These are phyloP conservation scores for Boletus reticuloceps DNA, from an alignment of 768 basidiomycete species.

Conservation along the genomic window DNA sequence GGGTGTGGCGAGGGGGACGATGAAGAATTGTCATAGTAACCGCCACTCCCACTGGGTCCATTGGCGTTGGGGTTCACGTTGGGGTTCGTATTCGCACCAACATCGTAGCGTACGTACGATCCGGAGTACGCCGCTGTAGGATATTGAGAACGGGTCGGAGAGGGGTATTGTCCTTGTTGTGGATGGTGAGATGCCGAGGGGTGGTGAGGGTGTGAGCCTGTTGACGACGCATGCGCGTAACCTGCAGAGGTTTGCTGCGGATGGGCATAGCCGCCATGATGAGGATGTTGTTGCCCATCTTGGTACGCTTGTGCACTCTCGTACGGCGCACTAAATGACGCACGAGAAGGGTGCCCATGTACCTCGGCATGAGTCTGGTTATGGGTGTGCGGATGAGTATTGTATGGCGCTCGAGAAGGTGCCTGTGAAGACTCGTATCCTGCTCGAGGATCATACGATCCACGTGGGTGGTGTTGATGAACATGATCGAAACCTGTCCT, in stretches of 20 bases:
- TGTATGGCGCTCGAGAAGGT: conserved; percentile 19
- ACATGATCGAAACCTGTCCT: conserved; percentile 23
- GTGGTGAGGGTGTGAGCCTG: conserved; percentile 23
- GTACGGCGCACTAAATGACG: conserved; percentile 20
- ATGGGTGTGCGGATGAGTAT: conserved; percentile 16
- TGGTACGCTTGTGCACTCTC: conserved; percentile 29
- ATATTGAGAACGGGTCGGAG: conserved; percentile 27
- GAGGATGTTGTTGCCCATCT: conserved; percentile 22
- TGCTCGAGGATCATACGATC: conserved; percentile 24
- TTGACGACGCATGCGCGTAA: conserved; percentile 19
- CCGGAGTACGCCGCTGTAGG: conserved; percentile 22
- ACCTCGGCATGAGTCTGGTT: conserved; percentile 17
- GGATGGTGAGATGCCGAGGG: conserved; percentile 19
- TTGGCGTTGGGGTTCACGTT: conserved; percentile 10
- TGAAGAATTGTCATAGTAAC: conserved; percentile 27
- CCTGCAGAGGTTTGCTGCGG: conserved; percentile 17
- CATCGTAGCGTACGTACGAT: conserved; percentile 28
- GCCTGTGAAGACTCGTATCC: conserved; percentile 26
- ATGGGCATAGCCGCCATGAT: conserved; percentile 20
- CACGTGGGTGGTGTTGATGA: conserved; percentile 27
- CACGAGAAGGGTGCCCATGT: conserved; percentile 18
- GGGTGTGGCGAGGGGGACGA: conserved; percentile 21
- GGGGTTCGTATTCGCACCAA: conserved; percentile 24
- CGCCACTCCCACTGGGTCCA: conserved; percentile 12
- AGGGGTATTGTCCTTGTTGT: conserved; percentile 25